phyloP scores from a whole-genome alignment of 2,329 filamentous ascomycete species.

The Fusarium sp. region DNA sequence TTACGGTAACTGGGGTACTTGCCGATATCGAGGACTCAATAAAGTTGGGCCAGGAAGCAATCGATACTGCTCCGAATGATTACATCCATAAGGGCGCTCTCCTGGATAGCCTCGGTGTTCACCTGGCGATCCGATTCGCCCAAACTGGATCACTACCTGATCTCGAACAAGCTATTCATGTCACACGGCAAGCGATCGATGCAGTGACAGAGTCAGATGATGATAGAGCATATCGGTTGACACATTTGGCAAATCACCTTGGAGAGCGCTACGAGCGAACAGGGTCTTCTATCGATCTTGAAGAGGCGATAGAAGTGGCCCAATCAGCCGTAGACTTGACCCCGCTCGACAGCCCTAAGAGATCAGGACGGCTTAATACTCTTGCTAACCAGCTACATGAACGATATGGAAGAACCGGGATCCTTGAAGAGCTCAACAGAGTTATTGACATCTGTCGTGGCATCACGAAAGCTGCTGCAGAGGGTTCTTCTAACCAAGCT shows the following conservation, averaged over 20 bases:
- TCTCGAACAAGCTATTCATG: background rate
- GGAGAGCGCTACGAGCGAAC: background rate
- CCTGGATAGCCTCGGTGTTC: background rate
- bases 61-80: background rate
- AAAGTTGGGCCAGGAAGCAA: background rate
- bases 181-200: background rate
- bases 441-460: background rate
- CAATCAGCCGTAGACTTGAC: background rate
- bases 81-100: background rate
- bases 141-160: background rate
- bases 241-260: background rate
- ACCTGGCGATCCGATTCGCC: background rate
- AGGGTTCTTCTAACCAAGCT: accelerated
- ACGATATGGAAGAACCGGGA: background rate
- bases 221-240: background rate
- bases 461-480: background rate
- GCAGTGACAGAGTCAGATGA: accelerated
- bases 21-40: background rate
- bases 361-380: background rate
- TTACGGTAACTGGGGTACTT: background rate
- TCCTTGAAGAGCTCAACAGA: background rate
- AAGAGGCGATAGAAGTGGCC: background rate
- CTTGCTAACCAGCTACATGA: background rate
- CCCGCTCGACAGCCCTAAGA: accelerated
- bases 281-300: background rate